Conservation (phyloP, 169 alveolate genomes). For the Amoebophrya sp. region DNA sequence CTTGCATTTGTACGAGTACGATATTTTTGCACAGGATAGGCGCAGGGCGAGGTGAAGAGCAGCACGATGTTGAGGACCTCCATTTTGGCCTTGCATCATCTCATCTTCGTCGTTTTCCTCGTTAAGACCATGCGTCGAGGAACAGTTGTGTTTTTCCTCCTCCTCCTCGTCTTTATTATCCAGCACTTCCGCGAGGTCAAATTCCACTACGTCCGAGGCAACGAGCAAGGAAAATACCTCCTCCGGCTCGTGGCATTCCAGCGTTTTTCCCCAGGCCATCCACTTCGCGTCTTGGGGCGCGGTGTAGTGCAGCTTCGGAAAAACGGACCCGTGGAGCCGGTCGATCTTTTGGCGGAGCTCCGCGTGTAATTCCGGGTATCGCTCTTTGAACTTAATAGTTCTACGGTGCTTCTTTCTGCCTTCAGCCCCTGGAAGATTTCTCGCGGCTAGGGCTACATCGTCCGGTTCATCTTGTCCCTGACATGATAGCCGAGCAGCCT, state of each 20-base stretch:
- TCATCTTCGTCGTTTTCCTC: neutral
- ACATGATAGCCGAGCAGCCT: too few species aligned
- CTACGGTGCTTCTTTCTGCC: too few species aligned
- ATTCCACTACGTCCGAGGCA: neutral
- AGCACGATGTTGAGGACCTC: neutral
- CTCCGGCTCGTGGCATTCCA: neutral
- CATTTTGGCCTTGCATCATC: neutral
- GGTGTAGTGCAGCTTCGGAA: neutral
- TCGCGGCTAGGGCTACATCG: too few species aligned
- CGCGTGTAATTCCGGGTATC: neutral
- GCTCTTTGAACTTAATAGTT: neutral
- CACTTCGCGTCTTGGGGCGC: neutral
- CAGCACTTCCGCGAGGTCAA: neutral
- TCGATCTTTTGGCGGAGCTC: neutral
- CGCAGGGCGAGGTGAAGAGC: too few species aligned
- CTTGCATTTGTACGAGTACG: too few species aligned
- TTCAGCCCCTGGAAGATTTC: too few species aligned
- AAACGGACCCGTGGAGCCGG: neutral
- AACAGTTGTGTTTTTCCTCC: neutral
- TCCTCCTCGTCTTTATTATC: neutral
- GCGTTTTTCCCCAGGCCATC: neutral
- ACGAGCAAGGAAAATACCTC: neutral
- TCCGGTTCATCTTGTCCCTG: too few species aligned
- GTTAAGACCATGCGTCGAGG: too few species aligned
- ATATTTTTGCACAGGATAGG: too few species aligned